A percentile compares a stretch with the other conserved stretches of the same genome.
phyloP scores from a whole-genome alignment of 2,329 filamentous ascomycete species.

The Scedosporium apiospermum region DNA sequence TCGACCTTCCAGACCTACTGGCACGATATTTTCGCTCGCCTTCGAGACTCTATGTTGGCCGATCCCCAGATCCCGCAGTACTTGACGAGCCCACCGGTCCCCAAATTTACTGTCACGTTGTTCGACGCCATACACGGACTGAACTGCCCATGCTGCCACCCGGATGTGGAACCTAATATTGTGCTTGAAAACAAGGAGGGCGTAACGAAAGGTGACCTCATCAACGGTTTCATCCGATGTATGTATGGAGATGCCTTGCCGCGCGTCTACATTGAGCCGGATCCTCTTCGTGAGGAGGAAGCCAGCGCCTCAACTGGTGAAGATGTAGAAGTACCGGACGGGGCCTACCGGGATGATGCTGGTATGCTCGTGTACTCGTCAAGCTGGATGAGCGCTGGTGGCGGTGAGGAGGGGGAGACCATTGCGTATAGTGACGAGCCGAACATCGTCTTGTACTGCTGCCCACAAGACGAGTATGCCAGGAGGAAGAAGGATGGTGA shows the following conservation, averaged over 20 bases:
- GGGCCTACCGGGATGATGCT: neutral
- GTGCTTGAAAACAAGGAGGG: constrained; percentile 1
- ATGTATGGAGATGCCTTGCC: neutral
- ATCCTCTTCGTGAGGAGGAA: neutral
- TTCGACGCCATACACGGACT: neutral
- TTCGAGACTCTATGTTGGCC: neutral
- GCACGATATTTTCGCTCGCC: neutral
- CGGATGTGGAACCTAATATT: neutral
- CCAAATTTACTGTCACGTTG: neutral
- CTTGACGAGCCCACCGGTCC: neutral
- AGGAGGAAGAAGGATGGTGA: neutral
- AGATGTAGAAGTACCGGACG: neutral
- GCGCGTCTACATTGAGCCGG: neutral
- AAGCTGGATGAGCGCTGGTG: neutral
- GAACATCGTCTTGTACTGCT: neutral
- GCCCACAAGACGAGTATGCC: neutral
- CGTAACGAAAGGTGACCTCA: constrained; percentile 2
- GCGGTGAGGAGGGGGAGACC: neutral
- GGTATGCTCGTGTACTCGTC: neutral
- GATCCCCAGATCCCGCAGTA: neutral
- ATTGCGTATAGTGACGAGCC: neutral
- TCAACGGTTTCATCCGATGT: neutral
- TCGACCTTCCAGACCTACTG: constrained; percentile 2
- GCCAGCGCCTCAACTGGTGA: neutral
- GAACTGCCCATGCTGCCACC: constrained; percentile 3